Conservation (phyloP, 306 rosid genomes). For the Adenanthera pavonina region DNA sequence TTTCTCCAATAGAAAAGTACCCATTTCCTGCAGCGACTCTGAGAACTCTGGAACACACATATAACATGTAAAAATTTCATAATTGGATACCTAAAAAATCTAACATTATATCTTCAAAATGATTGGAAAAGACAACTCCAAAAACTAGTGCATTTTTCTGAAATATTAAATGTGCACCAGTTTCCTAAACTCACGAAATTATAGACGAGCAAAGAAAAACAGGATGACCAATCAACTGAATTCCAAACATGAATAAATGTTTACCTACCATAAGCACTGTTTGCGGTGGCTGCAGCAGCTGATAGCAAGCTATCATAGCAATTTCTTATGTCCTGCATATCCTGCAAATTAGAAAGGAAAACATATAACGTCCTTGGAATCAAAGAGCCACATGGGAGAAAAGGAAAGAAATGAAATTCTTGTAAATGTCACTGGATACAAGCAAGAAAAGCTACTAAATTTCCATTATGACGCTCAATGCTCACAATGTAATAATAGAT, state of each 20-base stretch:
- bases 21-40: slow-evolving; percentile 88
- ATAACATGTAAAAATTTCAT: slow-evolving; percentile 14
- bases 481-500: background rate
- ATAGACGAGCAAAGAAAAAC: slow-evolving; percentile 16
- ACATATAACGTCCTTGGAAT: slow-evolving; percentile 26
- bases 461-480: slow-evolving; percentile 8
- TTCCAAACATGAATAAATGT: slow-evolving; percentile 12
- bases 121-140: slow-evolving; percentile 9
- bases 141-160: background rate
- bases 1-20: slow-evolving; percentile 73
- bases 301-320: slow-evolving; percentile 88
- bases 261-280: slow-evolving; percentile 91
- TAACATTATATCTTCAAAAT: slow-evolving; percentile 15
- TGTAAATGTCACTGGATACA: background rate
- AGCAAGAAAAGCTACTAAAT: background rate
- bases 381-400: slow-evolving; percentile 1
- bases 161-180: slow-evolving; percentile 29
- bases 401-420: background rate
- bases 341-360: slow-evolving; percentile 50
- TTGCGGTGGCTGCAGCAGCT: slow-evolving; percentile 88
- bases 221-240: slow-evolving; percentile 9
- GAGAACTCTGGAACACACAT: slow-evolving; percentile 76
- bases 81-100: slow-evolving; percentile 7
- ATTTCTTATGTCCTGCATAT: slow-evolving; percentile 81
- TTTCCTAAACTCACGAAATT: slow-evolving; percentile 1